Evolutionary conservation across 2,329 filamentous ascomycete genomes (phyloP).

Genomic region (Exophiala aquamarina): DNA sequence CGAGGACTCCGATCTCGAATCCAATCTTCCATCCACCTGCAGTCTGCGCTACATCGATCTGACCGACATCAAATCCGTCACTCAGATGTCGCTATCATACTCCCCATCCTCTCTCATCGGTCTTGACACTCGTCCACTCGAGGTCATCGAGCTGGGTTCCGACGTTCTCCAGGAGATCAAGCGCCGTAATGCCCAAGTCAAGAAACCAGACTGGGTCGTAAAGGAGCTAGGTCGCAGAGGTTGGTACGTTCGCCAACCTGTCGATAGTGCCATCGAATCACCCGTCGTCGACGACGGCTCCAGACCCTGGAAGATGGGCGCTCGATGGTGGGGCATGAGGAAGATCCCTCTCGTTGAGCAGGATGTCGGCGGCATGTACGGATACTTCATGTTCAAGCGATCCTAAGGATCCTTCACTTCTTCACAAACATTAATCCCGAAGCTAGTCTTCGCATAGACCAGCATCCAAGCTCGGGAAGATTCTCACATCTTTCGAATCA

Average conservation of each 20-base stretch:
- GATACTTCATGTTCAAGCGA: conserved; percentile 60
- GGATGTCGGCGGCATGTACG: conserved; percentile 60
- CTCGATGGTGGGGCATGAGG: conserved; percentile 79
- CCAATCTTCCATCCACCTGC: conserved; percentile 38
- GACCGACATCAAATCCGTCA: conserved; percentile 63
- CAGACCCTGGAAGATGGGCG: conserved; percentile 79
- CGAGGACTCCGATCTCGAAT: conserved; percentile 23
- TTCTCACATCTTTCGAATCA: too few species aligned
- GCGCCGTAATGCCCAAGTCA: conserved; percentile 50
- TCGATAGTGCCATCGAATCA: conserved; percentile 15
- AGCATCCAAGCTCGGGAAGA: too few species aligned
- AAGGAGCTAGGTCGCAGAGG: conserved; percentile 68
- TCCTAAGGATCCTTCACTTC: conserved; percentile 6
- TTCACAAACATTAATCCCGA: too few species aligned
- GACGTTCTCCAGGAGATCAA: conserved; percentile 66
- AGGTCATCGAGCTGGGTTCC: conserved; percentile 73
- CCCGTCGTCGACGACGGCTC: conserved; percentile 53
- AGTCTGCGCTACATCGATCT: conserved; percentile 74
- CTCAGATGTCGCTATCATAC: conserved; percentile 59
- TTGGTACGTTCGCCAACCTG: conserved; percentile 60
- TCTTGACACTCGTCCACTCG: conserved; percentile 63
- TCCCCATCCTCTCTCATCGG: conserved; percentile 60
- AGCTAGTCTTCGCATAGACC: too few species aligned
- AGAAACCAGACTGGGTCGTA: conserved; percentile 67
- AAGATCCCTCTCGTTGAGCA: conserved; percentile 59